These are phyloP conservation scores for Claviceps sp. DNA, from an alignment of 2,329 filamentous ascomycete species.

Conservation along the genomic window DNA sequence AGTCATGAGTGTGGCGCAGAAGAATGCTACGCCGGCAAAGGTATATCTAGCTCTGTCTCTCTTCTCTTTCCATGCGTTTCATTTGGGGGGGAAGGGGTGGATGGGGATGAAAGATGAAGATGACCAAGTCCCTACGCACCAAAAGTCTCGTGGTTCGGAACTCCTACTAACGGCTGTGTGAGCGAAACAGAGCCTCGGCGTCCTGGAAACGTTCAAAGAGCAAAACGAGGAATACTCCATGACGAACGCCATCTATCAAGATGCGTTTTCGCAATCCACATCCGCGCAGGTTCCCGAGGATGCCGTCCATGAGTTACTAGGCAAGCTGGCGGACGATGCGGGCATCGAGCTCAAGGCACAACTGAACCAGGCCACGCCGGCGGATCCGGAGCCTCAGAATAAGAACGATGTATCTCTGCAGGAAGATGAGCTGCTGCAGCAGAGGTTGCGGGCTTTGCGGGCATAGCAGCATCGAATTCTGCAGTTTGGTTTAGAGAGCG, in stretches of 20 bases:
- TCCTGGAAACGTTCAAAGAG: slow-evolving; percentile 46
- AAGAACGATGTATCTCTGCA: slow-evolving; percentile 58
- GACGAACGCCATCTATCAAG: slow-evolving; percentile 66
- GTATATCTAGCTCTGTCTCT: slow-evolving; percentile 15
- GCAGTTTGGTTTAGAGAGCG: not conserved
- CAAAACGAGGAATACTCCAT: slow-evolving; percentile 53
- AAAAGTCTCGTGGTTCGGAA: too few species aligned
- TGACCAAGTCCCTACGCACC: too few species aligned
- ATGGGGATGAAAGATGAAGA: too few species aligned
- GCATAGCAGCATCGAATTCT: slow-evolving; percentile 21
- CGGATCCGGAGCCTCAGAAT: slow-evolving; percentile 41
- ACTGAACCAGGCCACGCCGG: slow-evolving; percentile 44
- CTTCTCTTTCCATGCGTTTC: not conserved
- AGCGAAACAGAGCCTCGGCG: slow-evolving; percentile 35
- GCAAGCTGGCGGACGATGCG: slow-evolving; percentile 76
- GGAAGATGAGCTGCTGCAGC: slow-evolving; percentile 62
- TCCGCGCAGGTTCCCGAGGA: slow-evolving; percentile 62
- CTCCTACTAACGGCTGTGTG: too few species aligned
- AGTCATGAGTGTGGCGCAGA: slow-evolving; percentile 45
- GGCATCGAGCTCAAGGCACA: slow-evolving; percentile 71
- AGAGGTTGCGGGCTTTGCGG: slow-evolving; percentile 41
- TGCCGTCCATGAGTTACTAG: slow-evolving; percentile 74
- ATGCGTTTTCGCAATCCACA: slow-evolving; percentile 68
- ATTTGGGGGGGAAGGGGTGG: not conserved
- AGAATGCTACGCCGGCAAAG: slow-evolving; percentile 44